Conservation (phyloP, 1,139 yeast species). For the Insectozyma bohioensis region DNA sequence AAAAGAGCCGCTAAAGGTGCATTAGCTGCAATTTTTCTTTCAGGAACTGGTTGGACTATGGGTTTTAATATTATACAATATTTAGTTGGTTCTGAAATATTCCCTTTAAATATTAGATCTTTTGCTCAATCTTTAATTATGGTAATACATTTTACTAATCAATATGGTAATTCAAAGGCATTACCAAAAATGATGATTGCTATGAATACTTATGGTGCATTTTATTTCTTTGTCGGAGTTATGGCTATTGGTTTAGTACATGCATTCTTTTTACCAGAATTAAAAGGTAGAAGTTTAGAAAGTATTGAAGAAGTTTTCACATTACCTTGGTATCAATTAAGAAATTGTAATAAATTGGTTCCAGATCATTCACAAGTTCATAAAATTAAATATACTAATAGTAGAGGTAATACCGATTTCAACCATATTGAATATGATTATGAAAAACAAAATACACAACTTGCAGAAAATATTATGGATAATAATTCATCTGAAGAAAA, state of each 20-base stretch:
- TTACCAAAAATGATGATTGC: slow-evolving; percentile 51
- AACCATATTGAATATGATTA: slow-evolving; percentile 21
- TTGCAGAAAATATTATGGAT: slow-evolving; percentile 13
- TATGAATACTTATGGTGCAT: slow-evolving; percentile 52
- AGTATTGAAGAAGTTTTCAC: slow-evolving; percentile 57
- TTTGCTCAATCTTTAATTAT: slow-evolving; percentile 54
- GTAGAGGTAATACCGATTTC: slow-evolving; percentile 22
- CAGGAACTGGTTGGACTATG: slow-evolving; percentile 62
- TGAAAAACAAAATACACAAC: slow-evolving; percentile 15
- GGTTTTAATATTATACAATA: slow-evolving; percentile 63
- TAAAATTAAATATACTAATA: slow-evolving; percentile 21
- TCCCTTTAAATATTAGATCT: slow-evolving; percentile 55
- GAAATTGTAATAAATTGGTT: slow-evolving; percentile 50
- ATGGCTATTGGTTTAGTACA: slow-evolving; percentile 41
- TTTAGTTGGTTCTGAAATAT: slow-evolving; percentile 56
- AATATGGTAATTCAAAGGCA: slow-evolving; percentile 61
- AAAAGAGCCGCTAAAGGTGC: slow-evolving; percentile 48
- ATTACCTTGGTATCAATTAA: slow-evolving; percentile 57
- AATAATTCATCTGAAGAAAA: slow-evolving; percentile 4
- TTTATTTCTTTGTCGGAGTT: slow-evolving; percentile 54
- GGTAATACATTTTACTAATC: slow-evolving; percentile 60
- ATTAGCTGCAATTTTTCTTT: slow-evolving; percentile 50
- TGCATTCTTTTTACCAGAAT: slow-evolving; percentile 55
- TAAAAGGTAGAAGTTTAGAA: slow-evolving; percentile 54
- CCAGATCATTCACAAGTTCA: slow-evolving; percentile 53